Base-by-base conservation (phyloP, 2,329 filamentous ascomycete species). In the Hysterium pulicare region DNA sequence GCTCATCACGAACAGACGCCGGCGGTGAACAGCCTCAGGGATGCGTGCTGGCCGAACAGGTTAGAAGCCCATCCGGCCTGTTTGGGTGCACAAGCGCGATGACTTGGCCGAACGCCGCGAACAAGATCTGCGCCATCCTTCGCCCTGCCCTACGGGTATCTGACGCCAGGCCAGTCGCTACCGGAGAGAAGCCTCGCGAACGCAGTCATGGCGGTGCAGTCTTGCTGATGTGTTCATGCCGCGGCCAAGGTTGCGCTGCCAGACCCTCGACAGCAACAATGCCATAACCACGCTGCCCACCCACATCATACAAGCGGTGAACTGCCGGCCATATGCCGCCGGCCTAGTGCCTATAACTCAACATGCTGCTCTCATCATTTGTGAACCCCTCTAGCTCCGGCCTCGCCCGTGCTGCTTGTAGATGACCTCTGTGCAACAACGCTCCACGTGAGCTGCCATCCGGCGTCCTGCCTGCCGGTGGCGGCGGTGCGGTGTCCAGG, bases 1-100 rank as follows among this genome's bases (percentile, higher is more conserved):
- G 55, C 63, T 59, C 66, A 65, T 65, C 59, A 66, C 47, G 53
- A 33, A 33, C 35, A 15, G 37, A 34, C 42, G 9, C 38, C 48
- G 53, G 64, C 63, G 62, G 61, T 63, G 63, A 67, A 68, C 62
- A 54, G 52, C 44, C 49, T 51, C 61, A 66, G 62, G 62, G 62
- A 67, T 66, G 52, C 49, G 7, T 24, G 34, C 7, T 28, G 24
- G 49, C 47, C 48, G 51, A 53, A 57, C 45, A n/a, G 15, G 32
- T n/a, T n/a, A n/a, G n/a, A n/a, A n/a, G n/a, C n/a, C n/a, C n/a
- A n/a, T n/a, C n/a, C n/a, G n/a, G n/a, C n/a, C n/a, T n/a, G n/a
- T n/a, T n/a, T n/a, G n/a, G n/a, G n/a, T n/a, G n/a, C 7, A 33
- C 32, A 33, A 33, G 32, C 16, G 58, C 54, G 58, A 64, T 64